These are phyloP conservation scores for Wilcoxina mikolae DNA, from an alignment of 495 filamentous ascomycete genomes.

Conservation along the genomic window DNA sequence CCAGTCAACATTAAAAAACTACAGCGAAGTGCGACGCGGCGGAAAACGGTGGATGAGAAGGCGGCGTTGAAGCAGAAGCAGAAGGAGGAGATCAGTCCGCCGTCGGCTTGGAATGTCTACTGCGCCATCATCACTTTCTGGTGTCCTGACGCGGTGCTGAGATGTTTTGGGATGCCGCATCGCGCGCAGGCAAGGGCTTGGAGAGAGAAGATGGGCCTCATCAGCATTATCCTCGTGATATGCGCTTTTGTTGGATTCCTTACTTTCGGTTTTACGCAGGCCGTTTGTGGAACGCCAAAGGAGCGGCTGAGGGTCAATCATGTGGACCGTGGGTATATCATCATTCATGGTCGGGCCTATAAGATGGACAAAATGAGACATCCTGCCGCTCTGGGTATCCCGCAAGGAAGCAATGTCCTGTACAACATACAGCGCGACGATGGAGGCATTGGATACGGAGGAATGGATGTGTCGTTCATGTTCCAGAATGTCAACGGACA, in stretches of 20 bases:
- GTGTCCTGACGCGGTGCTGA: slow-evolving; percentile 71
- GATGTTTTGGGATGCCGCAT: slow-evolving; percentile 72
- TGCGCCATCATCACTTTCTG: slow-evolving; percentile 89
- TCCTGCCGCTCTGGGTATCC: slow-evolving; percentile 64
- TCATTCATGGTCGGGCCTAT: slow-evolving; percentile 85
- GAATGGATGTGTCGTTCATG: slow-evolving; percentile 84
- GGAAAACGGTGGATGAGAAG: slow-evolving; percentile 45
- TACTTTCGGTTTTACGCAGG: slow-evolving; percentile 88
- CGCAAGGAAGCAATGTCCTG: slow-evolving; percentile 54
- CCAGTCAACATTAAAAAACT: slow-evolving; percentile 29
- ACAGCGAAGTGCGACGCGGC: slow-evolving; percentile 37
- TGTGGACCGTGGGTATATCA: slow-evolving; percentile 71
- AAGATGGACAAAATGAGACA: slow-evolving; percentile 61
- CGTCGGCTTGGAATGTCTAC: slow-evolving; percentile 89
- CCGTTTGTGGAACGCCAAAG: slow-evolving; percentile 59
- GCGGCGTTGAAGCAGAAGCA: slow-evolving; percentile 42
- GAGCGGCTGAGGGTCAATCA: slow-evolving; percentile 65
- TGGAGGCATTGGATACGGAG: slow-evolving; percentile 61
- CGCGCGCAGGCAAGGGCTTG: slow-evolving; percentile 85
- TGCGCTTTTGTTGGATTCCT: slow-evolving; percentile 85
- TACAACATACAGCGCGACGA: slow-evolving; percentile 68
- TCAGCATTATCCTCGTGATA: slow-evolving; percentile 81
- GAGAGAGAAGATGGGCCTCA: slow-evolving; percentile 96
- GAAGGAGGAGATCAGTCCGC: slow-evolving; percentile 55
- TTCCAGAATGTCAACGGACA: slow-evolving; percentile 98